Evolutionary conservation across 1,139 yeast genomes (phyloP), one percentile per base, ranked within the genome.

Genomic region (Petasospora fabianii): DNA sequence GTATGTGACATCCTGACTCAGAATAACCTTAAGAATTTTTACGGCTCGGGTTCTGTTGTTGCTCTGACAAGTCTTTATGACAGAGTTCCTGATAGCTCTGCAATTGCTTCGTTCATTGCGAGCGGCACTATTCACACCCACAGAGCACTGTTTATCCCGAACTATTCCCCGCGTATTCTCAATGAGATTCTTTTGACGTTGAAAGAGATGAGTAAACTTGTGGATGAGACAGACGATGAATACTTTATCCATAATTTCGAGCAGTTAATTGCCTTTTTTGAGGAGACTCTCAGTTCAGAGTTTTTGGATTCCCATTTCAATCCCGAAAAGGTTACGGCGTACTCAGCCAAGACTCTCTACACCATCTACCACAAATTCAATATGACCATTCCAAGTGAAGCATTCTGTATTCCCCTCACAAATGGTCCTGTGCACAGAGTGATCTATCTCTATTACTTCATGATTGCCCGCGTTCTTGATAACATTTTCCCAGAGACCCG

Each of bases 401-500:
- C 26, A 0, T 42, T 35, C 28, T 43, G 49, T 1, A 39, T 49
- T 4, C 19, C 38, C 16, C n/a, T 39, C 10, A 30, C 35, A 2
- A 13, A 9, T 2, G 31, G 43, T 2, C 42, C 49, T 2, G 39
- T 43, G 11, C 51, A 49, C 27, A 43, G 27, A 19, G 41, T 50
- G 5, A 41, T 52, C 11, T 52, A 50, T 26, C 31, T 44, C 0
- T 35, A 42, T 15, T 42, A 30, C 30, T 48, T 46, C 32, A 32
- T 43, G 14, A 19, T 53, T 14, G 48, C 46, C 4, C 46, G 53
- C 14, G 43, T 32, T 2, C 26, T 53, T 27, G 58, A 53, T 29
- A 52, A 50, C 29, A 30, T 50, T 4, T 49, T 53, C 32, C 58
- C 58, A 4, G 55, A 50, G 27, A 11, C 46, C 0, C 40, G 56